Evolutionary conservation across 208 protist species (phyloP).

Genomic region (Acanthamoeba lenticulata): DNA sequence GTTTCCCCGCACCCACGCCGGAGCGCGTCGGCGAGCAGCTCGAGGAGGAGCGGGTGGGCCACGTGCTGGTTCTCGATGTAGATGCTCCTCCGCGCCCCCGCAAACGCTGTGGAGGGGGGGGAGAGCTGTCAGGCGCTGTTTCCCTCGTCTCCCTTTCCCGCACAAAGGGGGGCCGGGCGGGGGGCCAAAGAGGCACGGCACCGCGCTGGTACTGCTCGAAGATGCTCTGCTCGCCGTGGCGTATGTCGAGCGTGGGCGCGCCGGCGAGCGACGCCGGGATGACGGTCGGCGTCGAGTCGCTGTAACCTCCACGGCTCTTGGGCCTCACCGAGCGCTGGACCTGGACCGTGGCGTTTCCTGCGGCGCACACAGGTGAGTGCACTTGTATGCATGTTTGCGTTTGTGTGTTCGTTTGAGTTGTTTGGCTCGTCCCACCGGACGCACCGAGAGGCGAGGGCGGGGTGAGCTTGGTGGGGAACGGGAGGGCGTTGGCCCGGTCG

Average conservation of each 20-base stretch:
- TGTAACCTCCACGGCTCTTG: not conserved
- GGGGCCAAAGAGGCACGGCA: not conserved
- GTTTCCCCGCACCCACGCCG: not conserved
- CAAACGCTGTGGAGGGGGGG: too few species aligned
- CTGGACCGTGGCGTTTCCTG: not conserved
- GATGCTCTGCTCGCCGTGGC: not conserved
- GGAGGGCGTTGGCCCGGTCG: not conserved
- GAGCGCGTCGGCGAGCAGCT: not conserved
- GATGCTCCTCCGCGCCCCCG: not conserved
- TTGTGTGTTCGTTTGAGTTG: not conserved
- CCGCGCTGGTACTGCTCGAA: not conserved
- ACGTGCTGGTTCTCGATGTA: conserved; percentile 24
- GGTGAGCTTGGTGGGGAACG: not conserved
- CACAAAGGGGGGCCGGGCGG: too few species aligned
- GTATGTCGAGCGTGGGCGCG: not conserved
- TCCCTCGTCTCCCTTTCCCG: too few species aligned
- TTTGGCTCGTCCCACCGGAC: not conserved
- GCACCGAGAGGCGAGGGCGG: not conserved
- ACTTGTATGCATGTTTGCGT: not conserved
- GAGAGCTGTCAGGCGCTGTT: too few species aligned
- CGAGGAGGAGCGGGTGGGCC: not conserved
- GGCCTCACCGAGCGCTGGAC: not conserved
- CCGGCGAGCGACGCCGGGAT: not conserved
- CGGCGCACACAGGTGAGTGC: not conserved
- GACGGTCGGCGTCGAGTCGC: not conserved